Base-by-base conservation (phyloP, 192 early-diverging fungal species). In the Obelidium mucronatum region DNA sequence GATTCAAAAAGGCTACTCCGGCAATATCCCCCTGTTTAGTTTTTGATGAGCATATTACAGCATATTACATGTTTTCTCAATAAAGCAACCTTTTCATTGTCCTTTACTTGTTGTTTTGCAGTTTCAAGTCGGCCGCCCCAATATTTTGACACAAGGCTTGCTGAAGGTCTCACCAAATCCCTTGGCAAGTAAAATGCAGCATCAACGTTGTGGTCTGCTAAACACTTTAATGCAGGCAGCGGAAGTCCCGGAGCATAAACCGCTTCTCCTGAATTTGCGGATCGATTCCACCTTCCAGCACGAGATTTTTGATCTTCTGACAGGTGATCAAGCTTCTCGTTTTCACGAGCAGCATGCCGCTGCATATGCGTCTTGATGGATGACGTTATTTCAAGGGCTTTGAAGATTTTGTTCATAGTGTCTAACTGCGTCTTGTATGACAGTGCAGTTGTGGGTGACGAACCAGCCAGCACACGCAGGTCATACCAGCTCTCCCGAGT, bases 221-320 rank as follows among this genome's bases (percentile, higher is more conserved):
- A 30, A n/a, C 15, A 13, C 28, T 60, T 60, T 11, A 60, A 11
- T 26, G 58, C 58, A 26, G 58, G 58, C 11, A 60, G 6, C 15
- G 58, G 58, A 26, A 60, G 58, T 26, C 28, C 15, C 58, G 58
- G 58, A n/a, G 58, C 58, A 26, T 60, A 60, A 13, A 60, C 58
- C 8, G 30, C 6, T 26, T 60, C 58, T 8, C 58, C 58, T 15
- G 58, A 60, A 60, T 60, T 26, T 6, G 58, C 58, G 11, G 58
- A 60, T 17, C 58, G 48, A 26, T 60, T 60, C 58, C 58, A 60
- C 8, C 30, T 13, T 8, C 58, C 58, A 26, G 58, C 58, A n/a
- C 58, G 11, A 28, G 11, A 11, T 30, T 60, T 60, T 28, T 60
- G 58, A 60, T 30, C 58, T 26, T 60, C 58, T 8, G 58, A 17